Evolutionary conservation across 306 rosid species (phyloP).

Genomic region (Betula pendula): DNA sequence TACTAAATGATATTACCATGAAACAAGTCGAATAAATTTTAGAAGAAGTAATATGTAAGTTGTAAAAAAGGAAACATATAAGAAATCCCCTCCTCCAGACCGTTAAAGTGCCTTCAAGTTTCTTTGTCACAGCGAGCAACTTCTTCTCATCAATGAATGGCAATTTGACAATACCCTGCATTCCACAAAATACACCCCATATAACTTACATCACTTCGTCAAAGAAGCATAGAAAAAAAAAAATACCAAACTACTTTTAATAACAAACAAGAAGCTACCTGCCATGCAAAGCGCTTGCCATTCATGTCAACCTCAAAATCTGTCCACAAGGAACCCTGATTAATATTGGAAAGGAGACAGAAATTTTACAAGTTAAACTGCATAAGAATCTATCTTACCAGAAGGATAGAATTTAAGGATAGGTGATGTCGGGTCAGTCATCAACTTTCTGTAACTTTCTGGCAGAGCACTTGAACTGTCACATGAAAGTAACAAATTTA

Average conservation of each 20-base stretch:
- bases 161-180: constrained; percentile 92
- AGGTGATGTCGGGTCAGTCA: constrained; percentile 82
- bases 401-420: constrained; percentile 75
- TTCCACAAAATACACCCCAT: constrained; percentile 21
- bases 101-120: constrained; percentile 83
- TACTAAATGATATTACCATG: not conserved
- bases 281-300: constrained; percentile 97
- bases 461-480: constrained; percentile 91
- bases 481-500: constrained; percentile 30
- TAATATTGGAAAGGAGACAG: constrained; percentile 16
- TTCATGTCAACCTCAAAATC: constrained; percentile 98
- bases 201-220: constrained; percentile 20
- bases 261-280: constrained; percentile 45
- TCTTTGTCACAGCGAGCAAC: constrained; percentile 72
- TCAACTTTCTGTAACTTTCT: constrained; percentile 73
- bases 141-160: constrained; percentile 93
- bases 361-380: constrained; percentile 19
- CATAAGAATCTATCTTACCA: constrained; percentile 52
- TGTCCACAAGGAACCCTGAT: constrained; percentile 38
- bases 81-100: constrained; percentile 39
- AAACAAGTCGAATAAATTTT: not conserved
- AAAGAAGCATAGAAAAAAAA: constrained; percentile 15
- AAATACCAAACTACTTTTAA: not conserved
- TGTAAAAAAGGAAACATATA: not conserved
- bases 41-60: not conserved